These are phyloP conservation scores for Pythium aristosporum DNA, from an alignment of 352 stramenopile genomes.

Conservation along the genomic window DNA sequence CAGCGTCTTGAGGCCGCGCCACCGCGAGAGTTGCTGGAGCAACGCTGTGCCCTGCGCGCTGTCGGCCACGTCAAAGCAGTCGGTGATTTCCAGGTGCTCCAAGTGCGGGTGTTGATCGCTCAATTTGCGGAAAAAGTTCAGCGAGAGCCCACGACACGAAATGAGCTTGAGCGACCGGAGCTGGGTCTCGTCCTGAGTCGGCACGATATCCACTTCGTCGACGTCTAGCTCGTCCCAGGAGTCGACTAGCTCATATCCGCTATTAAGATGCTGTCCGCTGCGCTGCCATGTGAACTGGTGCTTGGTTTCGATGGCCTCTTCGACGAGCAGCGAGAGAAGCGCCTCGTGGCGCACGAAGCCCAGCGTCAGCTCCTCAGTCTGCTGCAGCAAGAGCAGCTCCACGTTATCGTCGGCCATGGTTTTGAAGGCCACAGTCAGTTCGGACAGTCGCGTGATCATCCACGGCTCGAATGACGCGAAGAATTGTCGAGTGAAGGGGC, in stretches of 20 bases:
- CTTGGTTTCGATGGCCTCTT: slow-evolving; percentile 29
- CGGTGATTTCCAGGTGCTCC: slow-evolving; percentile 57
- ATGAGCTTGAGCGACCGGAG: slow-evolving; percentile 66
- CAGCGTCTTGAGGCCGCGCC: slow-evolving; percentile 57
- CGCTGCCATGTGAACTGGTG: slow-evolving; percentile 49
- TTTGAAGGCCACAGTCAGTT: slow-evolving; percentile 66
- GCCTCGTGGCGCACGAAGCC: slow-evolving; percentile 69
- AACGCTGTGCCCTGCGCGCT: slow-evolving; percentile 41
- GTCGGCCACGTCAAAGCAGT: slow-evolving; percentile 64
- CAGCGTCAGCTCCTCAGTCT: slow-evolving; percentile 59
- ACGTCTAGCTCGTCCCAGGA: slow-evolving; percentile 74
- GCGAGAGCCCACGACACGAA: slow-evolving; percentile 60
- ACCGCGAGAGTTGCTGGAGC: slow-evolving; percentile 51
- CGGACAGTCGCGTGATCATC: slow-evolving; percentile 70
- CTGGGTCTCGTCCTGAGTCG: slow-evolving; percentile 50
- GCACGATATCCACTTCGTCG: slow-evolving; percentile 65
- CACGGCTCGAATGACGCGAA: slow-evolving; percentile 71
- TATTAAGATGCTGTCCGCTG: slow-evolving; percentile 16
- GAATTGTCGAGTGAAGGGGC: slow-evolving; percentile 58
- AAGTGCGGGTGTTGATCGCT: slow-evolving; percentile 47
- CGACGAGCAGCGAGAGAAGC: slow-evolving; percentile 42
- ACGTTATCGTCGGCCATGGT: slow-evolving; percentile 72
- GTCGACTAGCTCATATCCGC: slow-evolving; percentile 43
- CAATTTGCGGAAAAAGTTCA: slow-evolving; percentile 46
- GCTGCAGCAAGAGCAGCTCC: slow-evolving; percentile 52